phyloP scores from a whole-genome alignment of 352 stramenopile genomes.

The Lagenidium giganteum region DNA sequence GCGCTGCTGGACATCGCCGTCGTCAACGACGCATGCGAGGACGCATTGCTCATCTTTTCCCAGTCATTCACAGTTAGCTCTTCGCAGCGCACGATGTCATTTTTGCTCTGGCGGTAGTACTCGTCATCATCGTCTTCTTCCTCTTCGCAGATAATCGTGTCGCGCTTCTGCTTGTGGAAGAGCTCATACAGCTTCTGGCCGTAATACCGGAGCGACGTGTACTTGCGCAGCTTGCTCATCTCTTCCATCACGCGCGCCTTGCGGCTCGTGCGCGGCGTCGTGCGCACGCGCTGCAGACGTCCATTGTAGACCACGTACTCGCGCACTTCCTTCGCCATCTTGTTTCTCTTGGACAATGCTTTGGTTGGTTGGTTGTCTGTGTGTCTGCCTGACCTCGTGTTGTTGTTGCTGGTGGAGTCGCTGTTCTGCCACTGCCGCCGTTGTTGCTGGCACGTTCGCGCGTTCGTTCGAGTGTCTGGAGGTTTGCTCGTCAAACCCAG shows the following conservation, averaged over 20 bases:
- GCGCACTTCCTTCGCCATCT: conserved; percentile 4
- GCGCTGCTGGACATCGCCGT: conserved; percentile 16
- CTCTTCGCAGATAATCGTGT: conserved; percentile 56
- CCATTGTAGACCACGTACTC: conserved; percentile 27
- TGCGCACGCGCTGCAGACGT: conserved; percentile 16
- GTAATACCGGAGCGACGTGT: conserved; percentile 58
- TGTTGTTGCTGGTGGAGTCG: no score
- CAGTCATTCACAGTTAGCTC: conserved; percentile 16
- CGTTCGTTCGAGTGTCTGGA: no score
- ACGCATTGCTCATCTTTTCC: conserved; percentile 12
- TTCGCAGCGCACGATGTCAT: conserved; percentile 45
- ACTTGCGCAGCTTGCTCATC: conserved; percentile 38
- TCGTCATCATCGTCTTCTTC: conserved; percentile 54
- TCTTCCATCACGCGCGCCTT: no score
- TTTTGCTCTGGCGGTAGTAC: conserved; percentile 24
- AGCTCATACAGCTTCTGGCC: conserved; percentile 40
- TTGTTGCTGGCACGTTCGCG: no score
- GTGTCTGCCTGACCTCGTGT: no score
- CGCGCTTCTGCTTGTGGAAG: conserved; percentile 47
- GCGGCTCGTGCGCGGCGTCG: conserved; percentile 7
- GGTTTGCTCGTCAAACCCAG: no score
- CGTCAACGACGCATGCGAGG: no score
- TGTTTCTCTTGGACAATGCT: no score
- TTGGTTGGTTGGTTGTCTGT: no score
- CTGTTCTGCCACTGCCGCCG: no score